Base-by-base conservation (phyloP, 139 green algal species). In the Edaphochlamys debaryana region DNA sequence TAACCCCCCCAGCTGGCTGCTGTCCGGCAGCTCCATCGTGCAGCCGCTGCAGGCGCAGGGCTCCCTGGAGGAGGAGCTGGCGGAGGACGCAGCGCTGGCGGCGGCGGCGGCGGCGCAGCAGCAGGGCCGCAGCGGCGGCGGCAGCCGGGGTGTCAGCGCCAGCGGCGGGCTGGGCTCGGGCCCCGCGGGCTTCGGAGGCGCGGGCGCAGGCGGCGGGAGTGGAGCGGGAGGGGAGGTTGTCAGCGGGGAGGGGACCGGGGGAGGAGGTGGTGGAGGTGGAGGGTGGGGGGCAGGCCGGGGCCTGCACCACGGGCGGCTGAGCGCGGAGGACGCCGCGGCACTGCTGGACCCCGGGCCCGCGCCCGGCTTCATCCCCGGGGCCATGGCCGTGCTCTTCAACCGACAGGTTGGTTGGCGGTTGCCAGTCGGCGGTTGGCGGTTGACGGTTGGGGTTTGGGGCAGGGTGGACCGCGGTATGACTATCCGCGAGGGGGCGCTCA, bases 21-120 rank as follows among this genome's bases (percentile, higher is more conserved):
- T 86, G 36, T 52, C 54, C 79, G 70, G 38, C 38, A 32, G 79
- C 79, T 80, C 69, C 41, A 40, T 79, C 13, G 69, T 86, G 69
- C 41, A 70, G 54, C 79, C 79, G 37, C 79, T 86, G 41, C 32
- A 56, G 52, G 38, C 79, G 11, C 38, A 40, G 8, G n/a, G 1
- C 79, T 71, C 48, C 79, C 52, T 86, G 38, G 79, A 86, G 13
- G 38, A 42, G 17, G 79, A 86, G 54, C 38, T 62, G 19, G 29
- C 77, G 48, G 63, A 64, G 6, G 77, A 83, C 5, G 37, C 40
- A 7, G 48, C 19, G 19, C 36, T 77, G 48, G 66, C 52, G 50
- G 72, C 72, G 27, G 62, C 50, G n/a, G n/a, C n/a, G n/a, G n/a
- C n/a, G n/a, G n/a, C n/a, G n/a, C 48, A 54, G 69, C 42, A 42